Evolutionary conservation across 192 early-diverging fungal species (phyloP), one percentile per base, ranked within the genome.

Genomic region (Phycomyces nitens): DNA sequence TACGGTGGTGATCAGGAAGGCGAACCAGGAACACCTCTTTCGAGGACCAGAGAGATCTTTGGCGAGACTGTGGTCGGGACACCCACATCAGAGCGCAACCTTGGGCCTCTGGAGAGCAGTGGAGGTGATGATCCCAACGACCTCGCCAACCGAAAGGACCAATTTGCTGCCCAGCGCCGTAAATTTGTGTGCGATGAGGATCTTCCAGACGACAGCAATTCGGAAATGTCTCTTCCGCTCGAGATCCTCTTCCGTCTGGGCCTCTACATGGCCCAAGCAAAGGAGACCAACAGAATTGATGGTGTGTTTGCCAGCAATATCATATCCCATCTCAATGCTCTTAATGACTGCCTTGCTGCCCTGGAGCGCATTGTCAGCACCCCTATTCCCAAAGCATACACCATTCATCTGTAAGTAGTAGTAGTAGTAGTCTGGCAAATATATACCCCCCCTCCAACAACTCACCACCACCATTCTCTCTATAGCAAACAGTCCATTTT

Each of bases 321-420:
- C 29, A 82, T 86, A 23, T 74, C 70, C 21, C 69, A 69, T 12
- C 49, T 91, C 11, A 86, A 79, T 24, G 66, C 66, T 8, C 69
- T 92, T 60, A 80, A 82, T 54, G 80, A 83, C 34, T 77, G 82
- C 58, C 71, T 88, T 15, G 73, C 79, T 52, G 73, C 74, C 58
- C 81, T 91, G 66, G 88, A 91, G 59, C 79, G 89, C 42, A 89
- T 91, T 71, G 71, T 80, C 11, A 75, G 74, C 50, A 85, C 86
- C 0, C 89, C 89, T 26, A 85, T 91, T 24, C 89, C 89, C 9
- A 62, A 80, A 53, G 88, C 86, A 40, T 89, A 88, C 71, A 78
- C 72, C 22, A 82, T 89, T 71, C 86, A 87, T 72, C 64, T 94
- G 69, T 83, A 88, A 62, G 60, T 61, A n/a, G 22, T 21, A 27